These are phyloP conservation scores for Astrothelium subdiscretum DNA, from an alignment of 495 filamentous ascomycete species.

Conservation along the genomic window DNA sequence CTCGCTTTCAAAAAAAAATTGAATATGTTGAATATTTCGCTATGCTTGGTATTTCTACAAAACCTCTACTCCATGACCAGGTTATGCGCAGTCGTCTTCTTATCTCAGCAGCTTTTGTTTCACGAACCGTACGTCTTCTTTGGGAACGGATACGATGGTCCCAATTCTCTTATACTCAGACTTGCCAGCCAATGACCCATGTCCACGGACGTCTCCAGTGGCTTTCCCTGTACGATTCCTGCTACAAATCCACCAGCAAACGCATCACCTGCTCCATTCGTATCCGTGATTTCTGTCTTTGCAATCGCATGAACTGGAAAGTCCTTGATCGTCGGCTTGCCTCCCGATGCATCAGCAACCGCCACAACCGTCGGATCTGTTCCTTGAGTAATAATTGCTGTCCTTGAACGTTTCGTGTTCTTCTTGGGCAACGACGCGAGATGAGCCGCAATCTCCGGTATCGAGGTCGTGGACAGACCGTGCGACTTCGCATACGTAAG, in stretches of 20 bases:
- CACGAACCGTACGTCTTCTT: slow-evolving; percentile 56
- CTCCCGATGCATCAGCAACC: slow-evolving; percentile 39
- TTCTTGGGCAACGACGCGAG: slow-evolving; percentile 82
- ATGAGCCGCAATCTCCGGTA: slow-evolving; percentile 76
- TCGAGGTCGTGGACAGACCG: slow-evolving; percentile 52
- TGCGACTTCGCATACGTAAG: slow-evolving; percentile 73
- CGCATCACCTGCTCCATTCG: slow-evolving; percentile 92
- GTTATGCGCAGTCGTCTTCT: neutral
- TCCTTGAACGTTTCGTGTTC: slow-evolving; percentile 65
- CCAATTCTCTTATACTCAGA: slow-evolving; percentile 83
- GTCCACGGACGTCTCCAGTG: slow-evolving; percentile 62
- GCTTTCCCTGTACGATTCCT: slow-evolving; percentile 73
- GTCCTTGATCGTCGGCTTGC: slow-evolving; percentile 57
- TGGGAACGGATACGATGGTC: slow-evolving; percentile 88
- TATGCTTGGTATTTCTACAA: neutral
- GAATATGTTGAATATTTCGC: neutral
- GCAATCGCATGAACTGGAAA: slow-evolving; percentile 69
- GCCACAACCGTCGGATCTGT: slow-evolving; percentile 79
- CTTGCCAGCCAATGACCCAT: slow-evolving; percentile 93
- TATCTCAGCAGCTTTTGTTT: neutral
- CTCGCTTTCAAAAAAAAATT: neutral
- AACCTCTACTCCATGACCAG: neutral
- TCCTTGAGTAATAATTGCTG: slow-evolving; percentile 89
- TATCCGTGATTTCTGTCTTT: slow-evolving; percentile 73
- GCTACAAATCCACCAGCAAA: slow-evolving; percentile 91